Conservation (phyloP, 106 monocot genomes). For the Dendrobium nobile region DNA sequence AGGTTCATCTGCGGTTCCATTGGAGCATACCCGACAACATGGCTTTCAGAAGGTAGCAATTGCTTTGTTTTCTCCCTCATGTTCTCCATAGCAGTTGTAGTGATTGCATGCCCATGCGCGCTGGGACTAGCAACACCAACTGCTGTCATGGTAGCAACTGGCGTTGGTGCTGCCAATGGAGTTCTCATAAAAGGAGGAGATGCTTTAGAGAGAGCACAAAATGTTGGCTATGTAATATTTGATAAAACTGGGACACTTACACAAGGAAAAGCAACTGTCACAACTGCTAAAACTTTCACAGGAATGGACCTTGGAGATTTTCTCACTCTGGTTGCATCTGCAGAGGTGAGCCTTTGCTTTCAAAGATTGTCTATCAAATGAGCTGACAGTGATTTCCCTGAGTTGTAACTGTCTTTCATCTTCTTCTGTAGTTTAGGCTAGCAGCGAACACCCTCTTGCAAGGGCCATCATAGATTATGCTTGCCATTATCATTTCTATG, state of each 20-base stretch:
- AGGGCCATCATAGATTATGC: slow-evolving; percentile 84
- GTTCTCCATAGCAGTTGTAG: slow-evolving; percentile 96
- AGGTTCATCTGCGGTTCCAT: slow-evolving; percentile 88
- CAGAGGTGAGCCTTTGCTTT: slow-evolving; percentile 49
- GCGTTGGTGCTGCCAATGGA: slow-evolving; percentile 83
- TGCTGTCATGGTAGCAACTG: slow-evolving; percentile 99
- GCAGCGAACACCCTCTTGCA: slow-evolving; percentile 94
- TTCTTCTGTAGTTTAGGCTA: slow-evolving; percentile 68
- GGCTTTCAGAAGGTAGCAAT: slow-evolving; percentile 64
- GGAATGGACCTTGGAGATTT: slow-evolving; percentile 73
- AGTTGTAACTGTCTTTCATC: slow-evolving; percentile 6
- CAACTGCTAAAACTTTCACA: slow-evolving; percentile 48
- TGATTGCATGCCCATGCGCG: slow-evolving; percentile 97
- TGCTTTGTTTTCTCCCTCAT: slow-evolving; percentile 95
- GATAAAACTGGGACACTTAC: slow-evolving; percentile 98
- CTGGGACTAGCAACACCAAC: slow-evolving; percentile 97
- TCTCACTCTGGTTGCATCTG: slow-evolving; percentile 82
- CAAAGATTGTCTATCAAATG: background rate
- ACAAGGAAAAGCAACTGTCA: slow-evolving; percentile 80
- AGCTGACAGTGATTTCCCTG: too few species aligned
- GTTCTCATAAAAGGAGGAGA: slow-evolving; percentile 96
- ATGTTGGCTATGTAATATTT: slow-evolving; percentile 64
- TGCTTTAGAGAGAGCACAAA: slow-evolving; percentile 91
- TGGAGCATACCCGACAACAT: slow-evolving; percentile 75
- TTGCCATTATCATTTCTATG: slow-evolving; percentile 80